Conservation (phyloP, 2,329 filamentous ascomycete species). For the Cadophora sp. region DNA sequence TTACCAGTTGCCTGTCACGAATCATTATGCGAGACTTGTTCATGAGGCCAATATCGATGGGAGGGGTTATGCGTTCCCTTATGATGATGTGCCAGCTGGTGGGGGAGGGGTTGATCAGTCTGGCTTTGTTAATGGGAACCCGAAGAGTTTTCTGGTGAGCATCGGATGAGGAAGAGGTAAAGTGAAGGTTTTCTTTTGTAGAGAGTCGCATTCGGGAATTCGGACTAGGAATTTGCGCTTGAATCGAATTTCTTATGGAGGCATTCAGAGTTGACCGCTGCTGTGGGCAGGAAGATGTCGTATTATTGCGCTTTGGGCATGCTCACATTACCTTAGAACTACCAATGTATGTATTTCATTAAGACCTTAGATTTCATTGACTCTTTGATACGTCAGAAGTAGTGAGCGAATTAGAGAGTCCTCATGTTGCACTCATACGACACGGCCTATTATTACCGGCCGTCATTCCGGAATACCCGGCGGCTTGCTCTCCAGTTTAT, state of each 20-base stretch:
- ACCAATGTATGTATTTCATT: no score
- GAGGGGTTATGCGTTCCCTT: conserved; percentile 69
- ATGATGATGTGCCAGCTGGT: conserved; percentile 70
- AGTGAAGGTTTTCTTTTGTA: not conserved
- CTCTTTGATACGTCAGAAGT: no score
- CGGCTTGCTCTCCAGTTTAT: not conserved
- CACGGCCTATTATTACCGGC: not conserved
- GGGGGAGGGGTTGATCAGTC: conserved; percentile 64
- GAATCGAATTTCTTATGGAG: no score
- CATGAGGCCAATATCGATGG: conserved; percentile 65
- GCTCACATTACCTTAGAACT: no score
- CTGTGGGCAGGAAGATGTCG: no score
- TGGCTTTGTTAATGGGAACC: conserved; percentile 61
- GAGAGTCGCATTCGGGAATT: no score
- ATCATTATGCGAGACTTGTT: conserved; percentile 65
- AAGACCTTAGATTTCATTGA: no score
- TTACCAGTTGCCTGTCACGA: conserved; percentile 62
- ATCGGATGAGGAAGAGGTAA: conserved; percentile 21
- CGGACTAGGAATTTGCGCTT: no score
- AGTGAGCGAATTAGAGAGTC: no score
- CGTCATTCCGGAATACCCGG: not conserved
- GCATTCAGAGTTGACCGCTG: no score
- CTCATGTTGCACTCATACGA: no score
- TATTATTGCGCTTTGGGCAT: no score
- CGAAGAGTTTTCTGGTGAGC: conserved; percentile 31